Evolutionary conservation across 2,329 filamentous ascomycete genomes (phyloP), one percentile per base, ranked within the genome.

Genomic region (Sclerotinia borealis): DNA sequence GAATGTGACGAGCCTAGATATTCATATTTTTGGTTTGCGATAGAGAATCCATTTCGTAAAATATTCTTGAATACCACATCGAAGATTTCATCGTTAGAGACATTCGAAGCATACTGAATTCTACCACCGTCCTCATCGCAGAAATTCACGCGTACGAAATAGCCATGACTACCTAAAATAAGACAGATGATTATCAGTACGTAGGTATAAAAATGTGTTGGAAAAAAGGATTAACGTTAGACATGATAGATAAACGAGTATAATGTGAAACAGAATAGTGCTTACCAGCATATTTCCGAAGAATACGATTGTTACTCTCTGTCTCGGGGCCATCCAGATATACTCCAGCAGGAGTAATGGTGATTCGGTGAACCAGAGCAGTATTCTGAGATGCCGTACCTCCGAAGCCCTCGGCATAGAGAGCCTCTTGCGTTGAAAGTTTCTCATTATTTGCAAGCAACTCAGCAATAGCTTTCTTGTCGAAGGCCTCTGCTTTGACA

Each of bases 1-100:
- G 90, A 93, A 73, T 93, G 88, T 0, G 89, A 92, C 73, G 92
- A 93, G 0, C 90, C 90, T 0, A 93, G 78, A 70, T 93, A 93
- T 0, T 76, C 75, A 70, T 85, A 92, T 0, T 75, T 71, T 15
- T 85, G 79, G 0, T 85, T 89, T 3, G 83, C 89, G 60, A 93
- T 83, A 0, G 76, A 71, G 34, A 96, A 83, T 0, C 86, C 86
- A 0, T 79, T 70, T 2, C 77, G 73, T 10, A 95, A 78, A 0
- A 91, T 76, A 0, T 72, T 66, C 59, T 83, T 82, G 74, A 92
- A 93, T 0, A 87, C 83, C 0, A 73, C 68, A 65, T 85, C 83
- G 54, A 77, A 80, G 10, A 92, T 79, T 0, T 67, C 49, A 0
- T 83, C 78, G 6, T 83, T 76, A 1, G 80, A 81, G 5, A 82